Base-by-base conservation (phyloP, 495 filamentous ascomycete genomes). In the Eremomyces bilateralis region DNA sequence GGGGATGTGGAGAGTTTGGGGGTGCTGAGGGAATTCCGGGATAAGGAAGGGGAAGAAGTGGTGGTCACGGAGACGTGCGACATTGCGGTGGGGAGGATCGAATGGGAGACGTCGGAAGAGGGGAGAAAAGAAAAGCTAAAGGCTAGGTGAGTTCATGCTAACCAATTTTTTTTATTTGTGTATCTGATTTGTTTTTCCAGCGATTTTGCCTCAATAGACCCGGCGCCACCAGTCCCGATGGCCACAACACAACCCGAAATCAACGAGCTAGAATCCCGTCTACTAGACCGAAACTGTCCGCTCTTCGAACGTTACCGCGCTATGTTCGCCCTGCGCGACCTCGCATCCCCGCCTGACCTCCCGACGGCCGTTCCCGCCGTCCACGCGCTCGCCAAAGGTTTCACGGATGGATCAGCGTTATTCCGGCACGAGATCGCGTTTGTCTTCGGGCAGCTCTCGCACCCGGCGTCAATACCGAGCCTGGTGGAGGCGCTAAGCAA, bases 371-470 rank as follows among this genome's bases (percentile, higher is more conserved):
- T 80, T 17, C 73, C 73, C 15, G 85, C 88, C 24, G 64, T 99
- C 36, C 64, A 73, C 31, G 76, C 83, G 4, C 61, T 99, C 31
- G 77, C 85, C n/a, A 72, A 68, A 46, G 90, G 88, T 2, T 74
- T 99, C 46, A 60, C 62, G 4, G 88, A 99, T 51, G 62, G 70
- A 6, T 91, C 81, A 28, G 81, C 83, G 15, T 69, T 99, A n/a
- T 94, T 99, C 63, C 69, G 88, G 39, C 88, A 99, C 55, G 88
- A 99, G 50, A 79, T 95, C 45, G 88, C 90, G 8, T 99, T 99
- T 49, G 85, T 99, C 8, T 99, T 94, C 44, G 88, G 88, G 16
- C 90, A 99, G 48, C 64, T 99, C 18, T 79, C 76, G 34, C 85
- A 95, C 51, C 88, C 90, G 1, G 83, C 84, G n/a, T 88, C 79